phyloP scores from a whole-genome alignment of 805 yeast genomes.

The Jamesozyma gamospora region DNA sequence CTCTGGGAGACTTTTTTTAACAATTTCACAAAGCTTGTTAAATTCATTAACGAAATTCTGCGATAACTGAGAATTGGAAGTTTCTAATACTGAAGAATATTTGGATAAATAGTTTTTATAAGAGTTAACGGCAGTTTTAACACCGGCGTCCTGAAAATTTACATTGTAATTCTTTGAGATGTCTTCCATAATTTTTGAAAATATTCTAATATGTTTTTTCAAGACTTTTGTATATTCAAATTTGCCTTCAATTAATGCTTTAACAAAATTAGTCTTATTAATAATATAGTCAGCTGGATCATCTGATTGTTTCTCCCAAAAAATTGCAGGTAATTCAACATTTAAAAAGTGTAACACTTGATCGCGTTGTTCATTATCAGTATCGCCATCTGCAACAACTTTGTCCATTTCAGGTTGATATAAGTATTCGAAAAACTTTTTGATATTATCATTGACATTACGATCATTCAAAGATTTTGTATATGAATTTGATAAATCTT shows the following conservation, averaged over 20 bases:
- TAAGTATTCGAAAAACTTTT: constrained; percentile 36
- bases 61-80: constrained; percentile 6
- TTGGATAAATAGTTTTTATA: constrained; percentile 26
- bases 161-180: constrained; percentile 54
- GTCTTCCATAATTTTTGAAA: constrained; percentile 38
- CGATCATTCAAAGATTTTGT: constrained; percentile 80
- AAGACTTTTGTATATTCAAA: constrained; percentile 13
- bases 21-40: constrained; percentile 8
- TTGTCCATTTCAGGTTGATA: constrained; percentile 16
- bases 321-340: constrained; percentile 20
- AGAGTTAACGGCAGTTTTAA: constrained; percentile 46
- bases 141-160: constrained; percentile 67
- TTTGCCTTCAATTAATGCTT: constrained; percentile 17
- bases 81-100: constrained; percentile 6
- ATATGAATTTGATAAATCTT: constrained; percentile 45
- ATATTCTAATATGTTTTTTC: constrained; percentile 15
- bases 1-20: constrained; percentile 12
- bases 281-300: constrained; percentile 18
- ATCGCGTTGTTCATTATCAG: constrained; percentile 17
- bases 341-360: constrained; percentile 19
- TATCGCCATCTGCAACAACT: constrained; percentile 13
- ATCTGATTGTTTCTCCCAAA: constrained; percentile 14
- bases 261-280: constrained; percentile 23
- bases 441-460: constrained; percentile 69
- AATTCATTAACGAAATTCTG: constrained; percentile 8